These are phyloP conservation scores for Kondoa subrosea DNA, from an alignment of 768 basidiomycete species.

Conservation along the genomic window DNA sequence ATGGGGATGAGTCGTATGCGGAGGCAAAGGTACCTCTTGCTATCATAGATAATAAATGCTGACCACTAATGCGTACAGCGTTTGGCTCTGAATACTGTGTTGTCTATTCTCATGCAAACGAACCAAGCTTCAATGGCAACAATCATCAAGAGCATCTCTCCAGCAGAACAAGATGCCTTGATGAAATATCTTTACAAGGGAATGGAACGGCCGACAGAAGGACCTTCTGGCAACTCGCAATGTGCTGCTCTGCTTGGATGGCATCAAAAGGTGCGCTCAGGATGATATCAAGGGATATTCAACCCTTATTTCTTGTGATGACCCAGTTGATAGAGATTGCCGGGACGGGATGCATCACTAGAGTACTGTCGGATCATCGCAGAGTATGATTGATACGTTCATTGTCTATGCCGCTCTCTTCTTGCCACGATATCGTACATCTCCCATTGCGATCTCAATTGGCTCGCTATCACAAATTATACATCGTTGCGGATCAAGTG, in stretches of 20 bases:
- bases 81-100: constrained; percentile 58
- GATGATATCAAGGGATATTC: neutral
- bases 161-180: constrained; percentile 47
- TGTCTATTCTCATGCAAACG: constrained; percentile 82
- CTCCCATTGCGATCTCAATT: neutral
- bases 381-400: constrained; percentile 35
- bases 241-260: constrained; percentile 60
- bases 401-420: neutral
- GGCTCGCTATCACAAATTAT: too few relatives aligned
- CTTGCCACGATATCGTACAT: neutral
- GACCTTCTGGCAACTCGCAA: constrained; percentile 30
- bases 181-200: constrained; percentile 99
- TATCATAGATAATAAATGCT: neutral
- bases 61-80: constrained; percentile 39
- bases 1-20: constrained; percentile 54
- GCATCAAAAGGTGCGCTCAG: constrained; percentile 76
- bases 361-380: constrained; percentile 56
- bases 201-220: constrained; percentile 39
- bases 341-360: constrained; percentile 83
- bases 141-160: constrained; percentile 49
- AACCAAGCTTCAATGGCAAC: constrained; percentile 66
- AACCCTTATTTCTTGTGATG: neutral
- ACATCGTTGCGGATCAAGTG: too few relatives aligned
- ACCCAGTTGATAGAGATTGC: constrained; percentile 74
- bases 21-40: constrained; percentile 61